A percentile compares a stretch with the other conserved stretches of the same genome.
Evolutionary conservation across 2,329 filamentous ascomycete genomes (phyloP).

Genomic region (Neodidymelliopsis sp.): DNA sequence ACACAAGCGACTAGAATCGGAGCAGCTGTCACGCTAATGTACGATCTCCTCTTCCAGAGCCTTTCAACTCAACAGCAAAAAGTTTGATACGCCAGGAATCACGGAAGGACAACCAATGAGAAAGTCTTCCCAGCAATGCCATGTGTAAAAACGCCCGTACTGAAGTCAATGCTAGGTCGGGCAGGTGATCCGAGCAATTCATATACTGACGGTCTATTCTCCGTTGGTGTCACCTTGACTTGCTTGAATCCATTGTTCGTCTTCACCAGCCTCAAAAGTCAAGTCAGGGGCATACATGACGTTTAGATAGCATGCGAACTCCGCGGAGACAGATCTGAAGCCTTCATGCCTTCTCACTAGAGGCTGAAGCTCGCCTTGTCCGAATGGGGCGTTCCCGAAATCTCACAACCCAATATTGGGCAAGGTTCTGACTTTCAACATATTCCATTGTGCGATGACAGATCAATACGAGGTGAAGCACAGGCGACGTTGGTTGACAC

Average conservation of each 20-base stretch:
- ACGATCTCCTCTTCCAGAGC: background rate
- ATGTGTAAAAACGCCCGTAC: conserved; percentile 3
- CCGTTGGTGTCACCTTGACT: conserved; percentile 7
- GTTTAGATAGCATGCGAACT: background rate
- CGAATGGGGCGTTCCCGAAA: background rate
- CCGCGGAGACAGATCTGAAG: background rate
- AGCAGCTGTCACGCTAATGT: conserved; percentile 16
- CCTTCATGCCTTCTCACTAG: background rate
- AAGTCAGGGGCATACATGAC: conserved; percentile 12
- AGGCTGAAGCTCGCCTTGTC: background rate
- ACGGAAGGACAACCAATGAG: conserved; percentile 8
- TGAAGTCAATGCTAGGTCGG: background rate
- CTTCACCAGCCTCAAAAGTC: background rate
- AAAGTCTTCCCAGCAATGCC: background rate
- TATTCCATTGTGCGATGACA: background rate
- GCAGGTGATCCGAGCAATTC: conserved; percentile 3
- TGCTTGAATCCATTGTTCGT: conserved; percentile 1
- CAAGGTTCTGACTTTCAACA: background rate
- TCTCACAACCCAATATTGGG: background rate
- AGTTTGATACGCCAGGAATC: conserved; percentile 6
- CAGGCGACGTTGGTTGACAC: conserved; percentile 8
- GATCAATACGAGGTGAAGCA: background rate
- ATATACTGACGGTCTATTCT: background rate
- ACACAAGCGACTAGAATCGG: conserved; percentile 9
- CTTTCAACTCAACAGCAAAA: conserved; percentile 7